These are phyloP conservation scores for Annulohypoxylon truncatum DNA, from an alignment of 2,329 filamentous ascomycete species.

Conservation along the genomic window DNA sequence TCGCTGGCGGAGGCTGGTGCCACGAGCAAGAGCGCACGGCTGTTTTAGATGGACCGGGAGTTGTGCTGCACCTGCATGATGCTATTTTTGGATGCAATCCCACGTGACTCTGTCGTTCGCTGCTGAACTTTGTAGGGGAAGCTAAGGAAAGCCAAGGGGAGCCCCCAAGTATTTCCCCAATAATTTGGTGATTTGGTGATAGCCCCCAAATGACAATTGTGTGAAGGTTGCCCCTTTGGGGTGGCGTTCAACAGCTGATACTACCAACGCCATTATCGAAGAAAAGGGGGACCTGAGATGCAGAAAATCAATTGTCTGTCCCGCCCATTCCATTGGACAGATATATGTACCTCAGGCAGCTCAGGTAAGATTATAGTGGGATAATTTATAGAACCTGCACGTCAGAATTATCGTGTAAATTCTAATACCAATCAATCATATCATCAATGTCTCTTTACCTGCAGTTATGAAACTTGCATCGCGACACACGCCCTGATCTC, in stretches of 20 bases:
- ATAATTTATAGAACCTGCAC: slow-evolving; percentile 19
- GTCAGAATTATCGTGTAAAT: slow-evolving; percentile 6
- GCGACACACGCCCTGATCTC: slow-evolving; percentile 15
- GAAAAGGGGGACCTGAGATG: slow-evolving; percentile 3
- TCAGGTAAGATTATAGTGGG: slow-evolving; percentile 32
- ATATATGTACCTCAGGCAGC: slow-evolving; percentile 22
- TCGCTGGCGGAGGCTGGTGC: slow-evolving; percentile 35
- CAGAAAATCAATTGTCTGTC: slow-evolving; percentile 6
- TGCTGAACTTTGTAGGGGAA: slow-evolving; percentile 1
- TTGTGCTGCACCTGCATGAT: slow-evolving; percentile 16
- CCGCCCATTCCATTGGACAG: slow-evolving; percentile 12
- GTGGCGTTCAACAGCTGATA: slow-evolving; percentile 14
- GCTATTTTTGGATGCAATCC: slow-evolving; percentile 32
- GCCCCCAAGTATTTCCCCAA: slow-evolving; percentile 1
- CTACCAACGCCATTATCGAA: slow-evolving; percentile 20
- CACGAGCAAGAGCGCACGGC: slow-evolving; percentile 38
- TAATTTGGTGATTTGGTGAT: background rate
- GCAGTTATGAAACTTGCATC: slow-evolving; percentile 32
- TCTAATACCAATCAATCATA: slow-evolving; percentile 19
- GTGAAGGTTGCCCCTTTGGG: slow-evolving; percentile 1
- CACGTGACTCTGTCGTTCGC: slow-evolving; percentile 26
- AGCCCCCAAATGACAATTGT: slow-evolving; percentile 19
- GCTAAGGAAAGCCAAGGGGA: background rate
- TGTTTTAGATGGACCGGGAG: slow-evolving; percentile 40
- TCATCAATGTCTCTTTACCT: slow-evolving; percentile 26